Base-by-base conservation (phyloP, 495 filamentous ascomycete species). In the Glarea lozoyensis region DNA sequence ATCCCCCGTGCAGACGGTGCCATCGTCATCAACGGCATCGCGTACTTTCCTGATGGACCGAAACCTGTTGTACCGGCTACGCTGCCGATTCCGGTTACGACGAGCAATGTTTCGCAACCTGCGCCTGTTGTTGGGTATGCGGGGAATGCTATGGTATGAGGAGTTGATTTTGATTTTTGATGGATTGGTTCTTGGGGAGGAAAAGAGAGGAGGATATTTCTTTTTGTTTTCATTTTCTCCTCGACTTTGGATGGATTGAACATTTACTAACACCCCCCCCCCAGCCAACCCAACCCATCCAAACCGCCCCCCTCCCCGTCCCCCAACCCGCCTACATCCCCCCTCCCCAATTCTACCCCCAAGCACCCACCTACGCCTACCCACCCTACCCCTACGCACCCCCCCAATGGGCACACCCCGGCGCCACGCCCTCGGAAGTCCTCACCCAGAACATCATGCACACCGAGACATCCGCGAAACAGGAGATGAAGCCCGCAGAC, bases 401-500 rank as follows among this genome's bases (percentile, higher is more conserved):
- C 35, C 52, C 52, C 15, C 25, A 45, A 1, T 32, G 33, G 9
- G 48, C 45, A 22, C 40, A 35, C 13, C 5, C 34, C 13, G 53
- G 53, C 13, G 24, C 42, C 15, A 56, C 53, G 1, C 45, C 48
- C 29, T 10, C 1, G 16, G 53, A 56, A 25, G 37, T 52, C 9
- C 33, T 52, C 6, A 12, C 7, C 6, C 37, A 46, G 17, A 41
- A 56, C 12, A 24, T 56, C 10, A 49, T 49, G 3, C 71, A 61
- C 1, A 54, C 56, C 25, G 48, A 50, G 30, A 55, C 63, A 5
- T 55, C 67, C 37, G 62, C 68, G 47, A 61, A 67, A 10, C 70
- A 73, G 58, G 68, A 70, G 29, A 69, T 74, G 41, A 66, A 65
- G 36, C 72, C 72, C 0, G 60, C 65, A 3, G 71, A 75, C 43